Conservation (phyloP, 495 filamentous ascomycete genomes). For the Aspergillus bertholletiae region DNA sequence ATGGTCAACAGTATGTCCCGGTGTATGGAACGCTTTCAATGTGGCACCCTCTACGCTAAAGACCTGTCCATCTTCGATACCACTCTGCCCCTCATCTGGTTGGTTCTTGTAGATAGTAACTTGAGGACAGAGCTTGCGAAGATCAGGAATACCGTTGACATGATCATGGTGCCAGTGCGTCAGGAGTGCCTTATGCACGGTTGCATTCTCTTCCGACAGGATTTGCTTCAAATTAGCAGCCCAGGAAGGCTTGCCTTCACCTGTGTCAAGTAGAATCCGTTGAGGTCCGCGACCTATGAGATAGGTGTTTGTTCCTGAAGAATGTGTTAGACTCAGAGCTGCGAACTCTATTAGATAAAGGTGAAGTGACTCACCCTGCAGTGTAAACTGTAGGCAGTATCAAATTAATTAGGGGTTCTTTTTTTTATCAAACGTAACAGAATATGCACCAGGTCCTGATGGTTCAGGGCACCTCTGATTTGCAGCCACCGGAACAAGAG, state of each 20-base stretch:
- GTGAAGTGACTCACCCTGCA: constrained; percentile 41
- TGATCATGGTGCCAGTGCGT: constrained; percentile 95
- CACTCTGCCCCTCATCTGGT: constrained; percentile 30
- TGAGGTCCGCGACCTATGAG: constrained; percentile 65
- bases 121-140: constrained; percentile 58
- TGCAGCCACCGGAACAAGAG: neutral
- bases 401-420: neutral
- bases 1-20: constrained; percentile 86
- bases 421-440: neutral
- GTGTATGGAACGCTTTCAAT: constrained; percentile 69
- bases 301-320: constrained; percentile 81
- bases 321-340: neutral
- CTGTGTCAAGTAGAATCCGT: constrained; percentile 78
- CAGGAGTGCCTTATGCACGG: constrained; percentile 62
- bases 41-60: constrained; percentile 76
- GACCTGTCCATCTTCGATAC: constrained; percentile 66
- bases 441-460: neutral
- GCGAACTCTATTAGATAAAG: neutral
- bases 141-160: constrained; percentile 65
- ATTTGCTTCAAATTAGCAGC: constrained; percentile 52
- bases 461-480: neutral
- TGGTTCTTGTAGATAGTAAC: constrained; percentile 50
- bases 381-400: constrained; percentile 38
- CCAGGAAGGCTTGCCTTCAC: constrained; percentile 65
- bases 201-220: constrained; percentile 61